Base-by-base conservation (phyloP, 495 filamentous ascomycete genomes). In the Lasiosphaeria miniovina region DNA sequence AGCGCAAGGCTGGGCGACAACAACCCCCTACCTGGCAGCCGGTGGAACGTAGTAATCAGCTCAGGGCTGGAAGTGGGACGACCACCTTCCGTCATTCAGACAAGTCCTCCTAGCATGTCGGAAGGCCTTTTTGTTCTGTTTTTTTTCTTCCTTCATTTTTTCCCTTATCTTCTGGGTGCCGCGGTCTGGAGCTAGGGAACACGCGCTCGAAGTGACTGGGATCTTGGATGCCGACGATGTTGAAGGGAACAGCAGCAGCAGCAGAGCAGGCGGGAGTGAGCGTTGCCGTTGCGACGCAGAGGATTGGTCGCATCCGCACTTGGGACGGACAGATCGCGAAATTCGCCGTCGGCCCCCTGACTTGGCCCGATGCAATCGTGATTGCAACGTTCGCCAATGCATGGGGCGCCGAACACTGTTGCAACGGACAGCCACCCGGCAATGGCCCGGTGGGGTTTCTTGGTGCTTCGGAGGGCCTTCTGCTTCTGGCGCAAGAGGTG, bases 341-440 rank as follows among this genome's bases (percentile, higher is more conserved):
- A 67, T 61, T 63, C 58, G 60, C 59, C 52, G 63, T 53, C 45
- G 50, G 60, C 62, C 69, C 71, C 68, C 67, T 71, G 69, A 71
- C 68, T 74, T 70, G 60, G 38, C 71, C 71, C 66, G 70, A 74
- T 72, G 61, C 69, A 68, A 69, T 69, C 68, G 66, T 62, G 61
- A 67, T 66, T 74, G 71, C 60, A 74, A 74, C 71, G 66, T 71
- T 65, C 56, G 62, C 63, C 65, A 57, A 62, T 61, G 65, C 67
- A 68, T 58, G 61, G 62, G 56, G 58, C 56, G 52, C 36, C 48
- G 57, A 36, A 61, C 68, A 62, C 61, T 40, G 64, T 71, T 52
- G 67, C 61, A 73, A 63, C 65, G 48, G 62, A 68, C 58, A 71
- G 69, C 71, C 67, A 73, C 69, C 24, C 67, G 67, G 71, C 66